Evolutionary conservation across 805 yeast genomes (phyloP).

Genomic region (Candida dajiaensis): DNA sequence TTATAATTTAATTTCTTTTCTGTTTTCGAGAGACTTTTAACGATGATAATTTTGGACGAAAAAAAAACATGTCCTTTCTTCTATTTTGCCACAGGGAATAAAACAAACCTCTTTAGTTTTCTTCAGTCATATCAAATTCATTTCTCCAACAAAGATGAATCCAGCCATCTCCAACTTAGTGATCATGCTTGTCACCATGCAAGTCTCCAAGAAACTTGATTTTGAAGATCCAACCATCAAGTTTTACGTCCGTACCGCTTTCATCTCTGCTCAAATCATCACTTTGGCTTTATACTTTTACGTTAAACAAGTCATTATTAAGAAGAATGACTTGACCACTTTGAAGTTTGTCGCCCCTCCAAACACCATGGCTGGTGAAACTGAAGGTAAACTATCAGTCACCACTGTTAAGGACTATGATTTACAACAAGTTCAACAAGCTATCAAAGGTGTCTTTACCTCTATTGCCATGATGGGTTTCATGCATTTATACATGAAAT

Average conservation of each 20-base stretch:
- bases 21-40: too few species aligned
- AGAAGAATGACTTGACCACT: conserved; percentile 86
- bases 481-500: conserved; percentile 97
- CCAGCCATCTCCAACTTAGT: conserved; percentile 83
- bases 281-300: conserved; percentile 63
- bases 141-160: conserved; percentile 30
- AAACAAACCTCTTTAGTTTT: too few species aligned
- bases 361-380: conserved; percentile 68
- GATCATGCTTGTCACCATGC: conserved; percentile 96
- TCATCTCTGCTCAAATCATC: conserved; percentile 57
- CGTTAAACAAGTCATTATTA: conserved; percentile 52
- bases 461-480: conserved; percentile 95
- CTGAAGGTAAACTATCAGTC: conserved; percentile 68
- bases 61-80: too few species aligned
- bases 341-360: conserved; percentile 87
- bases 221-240: conserved; percentile 77
- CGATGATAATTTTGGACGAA: neutral
- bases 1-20: neutral
- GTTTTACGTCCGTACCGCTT: conserved; percentile 69
- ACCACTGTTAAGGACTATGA: conserved; percentile 96
- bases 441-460: conserved; percentile 79
- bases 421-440: conserved; percentile 72
- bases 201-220: conserved; percentile 81
- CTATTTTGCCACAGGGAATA: too few species aligned
- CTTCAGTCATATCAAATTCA: too few species aligned